Evolutionary conservation across 768 basidiomycete species (phyloP).

Genomic region (Tricholoma flavovirens): DNA sequence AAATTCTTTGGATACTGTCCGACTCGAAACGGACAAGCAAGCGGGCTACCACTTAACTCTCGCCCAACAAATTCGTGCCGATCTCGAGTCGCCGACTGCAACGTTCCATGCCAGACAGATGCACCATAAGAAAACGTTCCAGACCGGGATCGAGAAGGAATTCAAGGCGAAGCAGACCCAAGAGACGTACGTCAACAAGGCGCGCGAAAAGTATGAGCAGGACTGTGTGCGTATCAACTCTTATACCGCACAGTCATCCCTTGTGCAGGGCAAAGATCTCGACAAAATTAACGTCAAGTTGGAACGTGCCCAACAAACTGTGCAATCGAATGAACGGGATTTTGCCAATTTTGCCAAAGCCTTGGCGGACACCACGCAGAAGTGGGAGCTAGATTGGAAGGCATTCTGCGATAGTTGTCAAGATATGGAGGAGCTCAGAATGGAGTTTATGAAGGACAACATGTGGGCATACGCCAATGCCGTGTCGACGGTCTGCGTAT

Average conservation of each 20-base stretch:
- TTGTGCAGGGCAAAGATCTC: slow-evolving; percentile 89
- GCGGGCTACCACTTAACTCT: slow-evolving; percentile 67
- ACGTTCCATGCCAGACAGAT: slow-evolving; percentile 61
- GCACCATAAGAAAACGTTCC: slow-evolving; percentile 68
- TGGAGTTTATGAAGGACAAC: slow-evolving; percentile 92
- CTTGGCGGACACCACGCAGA: slow-evolving; percentile 68
- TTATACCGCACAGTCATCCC: slow-evolving; percentile 84
- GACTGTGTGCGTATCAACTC: slow-evolving; percentile 94
- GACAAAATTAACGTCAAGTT: slow-evolving; percentile 87
- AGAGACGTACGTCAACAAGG: slow-evolving; percentile 80
- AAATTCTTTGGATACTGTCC: slow-evolving; percentile 72
- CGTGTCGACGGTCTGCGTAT: slow-evolving; percentile 91
- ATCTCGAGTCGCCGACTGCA: slow-evolving; percentile 61
- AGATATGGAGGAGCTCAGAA: slow-evolving; percentile 92
- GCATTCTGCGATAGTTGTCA: slow-evolving; percentile 91
- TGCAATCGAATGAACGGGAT: slow-evolving; percentile 87
- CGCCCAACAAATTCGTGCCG: slow-evolving; percentile 67
- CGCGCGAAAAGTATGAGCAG: slow-evolving; percentile 88
- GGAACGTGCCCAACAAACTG: slow-evolving; percentile 86
- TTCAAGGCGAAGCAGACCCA: slow-evolving; percentile 88
- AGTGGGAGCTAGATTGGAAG: slow-evolving; percentile 96
- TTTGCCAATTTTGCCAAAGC: slow-evolving; percentile 83
- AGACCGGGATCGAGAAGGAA: slow-evolving; percentile 78
- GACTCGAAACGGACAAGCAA: slow-evolving; percentile 80
- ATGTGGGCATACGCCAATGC: slow-evolving; percentile 96